Evolutionary conservation across 176 grass and related monocot genomes (phyloP).

Genomic region (Chloris gayana): DNA sequence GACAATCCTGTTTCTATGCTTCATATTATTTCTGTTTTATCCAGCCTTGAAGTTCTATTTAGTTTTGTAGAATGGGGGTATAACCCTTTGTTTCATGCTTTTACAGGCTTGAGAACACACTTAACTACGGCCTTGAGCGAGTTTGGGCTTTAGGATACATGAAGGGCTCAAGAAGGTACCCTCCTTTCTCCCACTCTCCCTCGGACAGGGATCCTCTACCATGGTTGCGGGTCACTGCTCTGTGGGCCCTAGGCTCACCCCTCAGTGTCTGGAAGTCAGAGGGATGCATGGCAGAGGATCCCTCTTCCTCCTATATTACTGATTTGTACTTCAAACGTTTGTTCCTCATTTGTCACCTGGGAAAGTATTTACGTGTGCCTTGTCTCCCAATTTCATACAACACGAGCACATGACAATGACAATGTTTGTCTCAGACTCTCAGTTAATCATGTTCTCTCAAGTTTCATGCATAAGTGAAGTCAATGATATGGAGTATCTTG

Average conservation of each 20-base stretch:
- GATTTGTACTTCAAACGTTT: constrained; percentile 4
- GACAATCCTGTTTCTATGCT: not conserved
- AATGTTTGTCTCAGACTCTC: not conserved
- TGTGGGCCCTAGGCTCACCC: no score
- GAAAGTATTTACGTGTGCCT: not conserved
- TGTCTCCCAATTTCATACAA: not conserved
- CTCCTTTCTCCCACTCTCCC: not conserved
- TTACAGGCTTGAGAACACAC: constrained; percentile 69
- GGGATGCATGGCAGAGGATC: no score
- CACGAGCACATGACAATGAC: not conserved
- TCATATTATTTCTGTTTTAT: constrained; percentile 17
- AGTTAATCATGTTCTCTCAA: not conserved
- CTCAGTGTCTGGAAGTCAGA: no score
- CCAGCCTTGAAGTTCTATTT: constrained; percentile 23
- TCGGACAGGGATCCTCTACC: no score
- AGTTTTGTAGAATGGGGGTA: not conserved
- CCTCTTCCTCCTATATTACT: no score
- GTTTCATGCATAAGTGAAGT: constrained; percentile 25
- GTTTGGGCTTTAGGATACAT: constrained; percentile 82
- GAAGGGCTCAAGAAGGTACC: constrained; percentile 70
- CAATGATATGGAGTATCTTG: constrained; percentile 25
- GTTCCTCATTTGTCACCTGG: not conserved
- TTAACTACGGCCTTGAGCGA: constrained; percentile 82
- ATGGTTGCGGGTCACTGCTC: no score
- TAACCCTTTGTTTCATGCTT: constrained; percentile 26